Evolutionary conservation across 208 protist species (phyloP), one percentile per base, ranked within the genome.

Genomic region (Trypanosoma lewisi): DNA sequence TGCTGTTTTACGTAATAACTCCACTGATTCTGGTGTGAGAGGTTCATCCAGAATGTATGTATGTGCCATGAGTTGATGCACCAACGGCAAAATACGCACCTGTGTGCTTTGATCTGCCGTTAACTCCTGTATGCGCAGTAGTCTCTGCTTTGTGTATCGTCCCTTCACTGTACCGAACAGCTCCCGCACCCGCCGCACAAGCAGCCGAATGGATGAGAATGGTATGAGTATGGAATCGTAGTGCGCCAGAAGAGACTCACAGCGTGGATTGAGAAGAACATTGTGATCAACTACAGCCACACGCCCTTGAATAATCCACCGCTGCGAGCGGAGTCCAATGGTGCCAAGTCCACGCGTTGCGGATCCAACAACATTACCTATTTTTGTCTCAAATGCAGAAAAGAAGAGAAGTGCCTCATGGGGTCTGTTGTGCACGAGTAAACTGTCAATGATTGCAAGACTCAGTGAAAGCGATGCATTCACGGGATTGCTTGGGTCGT

Each of bases 251-350:
- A 96, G 78, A 11, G 86, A 93, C 42, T 90, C 85, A 34, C 93
- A 87, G 21, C 69, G 74, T n/a, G 85, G 77, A 9, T 78, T 84
- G n/a, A 93, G 77, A 14, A 96, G 19, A 2, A 91, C 80, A 67
- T 88, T 92, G 71, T 93, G 89, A 61, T 96, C 89, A 16, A 93
- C 75, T 1, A 96, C 85, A n/a, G 82, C 89, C 3, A 96, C 85
- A 25, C 89, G 84, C 11, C 89, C 89, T 63, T 96, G 81, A 45
- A 91, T 83, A 27, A 93, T 77, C 86, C 89, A 95, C 17, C 89
- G 83, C 68, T 91, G 85, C 25, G 85, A 67, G 16, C 72, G 60
- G 23, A 79, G 48, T 7, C 89, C 89, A 12, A 83, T 70, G 27
- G 62, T 75, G 7, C 77, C 85, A 44, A 95, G 75, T n/a, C 80